Evolutionary conservation across 1,139 yeast genomes (phyloP), one percentile per base, ranked within the genome.

Genomic region (Lodderomyces jiufengensis): DNA sequence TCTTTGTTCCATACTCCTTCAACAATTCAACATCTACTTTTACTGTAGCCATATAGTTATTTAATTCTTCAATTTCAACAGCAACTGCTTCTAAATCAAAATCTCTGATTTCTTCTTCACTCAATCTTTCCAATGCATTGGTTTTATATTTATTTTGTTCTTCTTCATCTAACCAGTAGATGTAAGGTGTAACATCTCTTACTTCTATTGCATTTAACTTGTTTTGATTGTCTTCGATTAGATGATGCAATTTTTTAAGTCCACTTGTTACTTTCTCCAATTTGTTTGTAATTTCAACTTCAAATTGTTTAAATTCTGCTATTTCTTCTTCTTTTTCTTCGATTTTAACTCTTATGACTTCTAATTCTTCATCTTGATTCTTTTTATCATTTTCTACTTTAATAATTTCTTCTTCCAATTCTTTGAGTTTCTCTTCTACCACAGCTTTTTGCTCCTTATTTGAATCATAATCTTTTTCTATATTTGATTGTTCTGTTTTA

Each of bases 1-100:
- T 73, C 44, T 94, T 77, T 33, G 63, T 57, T 1, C 86, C 83
- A 54, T 88, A 92, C 47, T 88, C 95, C 42, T 77, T 78, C 37
- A 92, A 66, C 3, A 86, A 76, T 41, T 83, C 90, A 42, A 83
- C 70, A 54, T 92, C 94, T 7, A 83, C 80, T 43, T 73, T 73
- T 8, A 80, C 76, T 24, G 70, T 70, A 11, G 72, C 72, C 52
- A 85, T 67, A 38, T 72, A 74, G 8, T 65, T 70, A 44, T 85
- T 84, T 26, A 85, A 57, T 14, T 62, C 65, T 5, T 64, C 73
- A 29, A 87, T 74, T 33, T 79, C 78, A 0, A 57, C 54, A 39
- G 74, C 72, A 10, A 86, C 60, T 2, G 53, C 59, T 4, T 70
- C 77, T 32, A 73, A 52, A 53, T 85, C 73, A 23, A 82, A 46